These are phyloP conservation scores for Tuber melanosporum DNA, from an alignment of 495 filamentous ascomycete species.

Conservation along the genomic window DNA sequence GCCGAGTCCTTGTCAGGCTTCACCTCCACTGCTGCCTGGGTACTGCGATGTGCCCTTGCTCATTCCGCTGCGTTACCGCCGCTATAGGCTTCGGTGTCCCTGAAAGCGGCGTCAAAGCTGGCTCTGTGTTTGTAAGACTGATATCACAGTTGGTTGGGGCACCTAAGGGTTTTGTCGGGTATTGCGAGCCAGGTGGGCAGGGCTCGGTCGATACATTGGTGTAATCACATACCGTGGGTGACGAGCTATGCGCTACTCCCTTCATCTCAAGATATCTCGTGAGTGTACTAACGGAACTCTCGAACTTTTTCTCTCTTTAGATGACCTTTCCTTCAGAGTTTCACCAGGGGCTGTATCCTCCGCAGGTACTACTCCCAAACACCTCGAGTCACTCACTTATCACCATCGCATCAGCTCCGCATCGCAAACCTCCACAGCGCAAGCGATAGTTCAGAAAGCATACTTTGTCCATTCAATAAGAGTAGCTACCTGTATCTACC, in stretches of 20 bases:
- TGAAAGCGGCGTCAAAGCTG: neutral
- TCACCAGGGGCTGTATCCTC: neutral
- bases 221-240: neutral
- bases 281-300: neutral
- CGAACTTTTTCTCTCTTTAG: neutral
- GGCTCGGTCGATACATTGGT: neutral
- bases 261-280: neutral
- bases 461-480: conserved; percentile 2
- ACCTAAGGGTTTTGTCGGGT: neutral
- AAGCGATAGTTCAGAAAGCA: neutral
- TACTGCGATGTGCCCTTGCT: neutral
- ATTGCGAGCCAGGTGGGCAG: neutral
- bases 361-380: neutral
- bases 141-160: neutral
- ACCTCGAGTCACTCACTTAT: neutral
- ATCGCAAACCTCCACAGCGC: neutral
- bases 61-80: no score
- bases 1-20: no score
- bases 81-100: neutral
- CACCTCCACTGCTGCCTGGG: no score
- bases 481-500: neutral
- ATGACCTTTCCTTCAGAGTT: neutral
- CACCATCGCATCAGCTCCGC: neutral
- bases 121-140: neutral
- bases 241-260: neutral